Evolutionary conservation across 331 rosid genomes (phyloP).

Genomic region (Ulmus americana): DNA sequence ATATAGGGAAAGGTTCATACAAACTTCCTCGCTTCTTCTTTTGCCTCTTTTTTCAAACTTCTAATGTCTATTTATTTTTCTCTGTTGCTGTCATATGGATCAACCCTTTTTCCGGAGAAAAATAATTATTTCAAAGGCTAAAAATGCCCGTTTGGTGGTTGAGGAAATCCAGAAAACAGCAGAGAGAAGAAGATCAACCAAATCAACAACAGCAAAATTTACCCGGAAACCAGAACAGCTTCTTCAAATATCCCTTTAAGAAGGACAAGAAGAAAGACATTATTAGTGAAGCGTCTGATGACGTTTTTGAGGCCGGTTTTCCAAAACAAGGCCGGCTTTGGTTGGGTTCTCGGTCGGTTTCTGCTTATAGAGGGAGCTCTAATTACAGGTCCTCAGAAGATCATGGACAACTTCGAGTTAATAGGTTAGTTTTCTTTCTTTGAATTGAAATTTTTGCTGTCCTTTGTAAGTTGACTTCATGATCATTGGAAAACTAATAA

Average conservation of each 20-base stretch:
- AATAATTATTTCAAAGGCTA: too few relatives aligned
- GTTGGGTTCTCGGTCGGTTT: conserved; percentile 49
- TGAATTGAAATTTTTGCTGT: background rate
- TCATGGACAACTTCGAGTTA: conserved; percentile 26
- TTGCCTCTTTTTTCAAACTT: too few relatives aligned
- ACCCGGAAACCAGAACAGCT: conserved; percentile 17
- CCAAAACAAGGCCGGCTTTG: conserved; percentile 48
- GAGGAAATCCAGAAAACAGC: conserved; percentile 51
- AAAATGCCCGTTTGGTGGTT: conserved; percentile 84
- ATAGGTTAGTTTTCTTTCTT: conserved; percentile 41
- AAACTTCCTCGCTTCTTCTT: too few relatives aligned
- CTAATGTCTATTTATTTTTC: too few relatives aligned
- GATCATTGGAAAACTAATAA: too few relatives aligned
- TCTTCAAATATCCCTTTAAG: conserved; percentile 31
- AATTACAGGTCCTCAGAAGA: conserved; percentile 58
- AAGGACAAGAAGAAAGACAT: conserved; percentile 10
- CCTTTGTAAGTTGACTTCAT: too few relatives aligned
- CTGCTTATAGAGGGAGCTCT: conserved; percentile 69
- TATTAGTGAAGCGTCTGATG: conserved; percentile 57
- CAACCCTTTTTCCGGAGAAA: too few relatives aligned
- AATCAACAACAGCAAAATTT: conserved; percentile 16
- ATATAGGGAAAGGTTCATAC: too few relatives aligned
- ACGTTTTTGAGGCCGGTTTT: conserved; percentile 32
- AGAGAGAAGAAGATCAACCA: conserved; percentile 30
- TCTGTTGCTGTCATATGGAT: too few relatives aligned